Base-by-base conservation (phyloP, 2,329 filamentous ascomycete species). In the Xenosphaeropsis pyriputrescens region DNA sequence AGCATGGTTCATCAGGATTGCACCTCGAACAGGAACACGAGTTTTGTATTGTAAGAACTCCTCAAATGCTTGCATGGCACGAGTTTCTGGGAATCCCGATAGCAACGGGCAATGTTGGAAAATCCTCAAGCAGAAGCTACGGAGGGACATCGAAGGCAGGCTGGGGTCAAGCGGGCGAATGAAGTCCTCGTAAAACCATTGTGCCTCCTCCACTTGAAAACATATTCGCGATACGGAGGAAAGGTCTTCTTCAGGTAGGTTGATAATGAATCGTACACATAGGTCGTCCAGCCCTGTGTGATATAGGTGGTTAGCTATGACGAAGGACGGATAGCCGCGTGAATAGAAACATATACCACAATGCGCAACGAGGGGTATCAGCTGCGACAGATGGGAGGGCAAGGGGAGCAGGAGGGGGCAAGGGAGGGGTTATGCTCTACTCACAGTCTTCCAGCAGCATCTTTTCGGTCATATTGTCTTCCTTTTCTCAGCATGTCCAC, bases 171-270 rank as follows among this genome's bases (percentile, higher is more conserved):
- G 68, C 30, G 89, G 88, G 35, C 91, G 84, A 57, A 98, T 85
- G 57, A 98, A 98, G 61, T 98, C 91, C 67, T 98, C 91, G 73
- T 98, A 98, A 62, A 93, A 98, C 91, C 91, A 98, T 76, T 98
- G 93, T 51, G 91, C 91, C 62, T 98, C 93, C 61, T 98, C 91
- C 50, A 98, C 83, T 62, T 96, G 88, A 59, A 98, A 98, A 63
- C 89, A 96, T 61, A 98, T 91, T 55, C 91, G 81, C 56, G 86
- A 85, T 41, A 94, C 83, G 2, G 84, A 86, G 47, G 79, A 77
- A 34, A 96, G 73, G 60, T 98, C 91, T 60, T 91, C 85, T 46
- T 83, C 72, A 34, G 93, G 91, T 43, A 96, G 74, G 62, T 98
- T 96, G 60, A 96, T 85, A 56, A 98, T 89, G 63, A 98, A 98